phyloP scores from a whole-genome alignment of 352 stramenopile genomes.

The Phytophthora brassicae region DNA sequence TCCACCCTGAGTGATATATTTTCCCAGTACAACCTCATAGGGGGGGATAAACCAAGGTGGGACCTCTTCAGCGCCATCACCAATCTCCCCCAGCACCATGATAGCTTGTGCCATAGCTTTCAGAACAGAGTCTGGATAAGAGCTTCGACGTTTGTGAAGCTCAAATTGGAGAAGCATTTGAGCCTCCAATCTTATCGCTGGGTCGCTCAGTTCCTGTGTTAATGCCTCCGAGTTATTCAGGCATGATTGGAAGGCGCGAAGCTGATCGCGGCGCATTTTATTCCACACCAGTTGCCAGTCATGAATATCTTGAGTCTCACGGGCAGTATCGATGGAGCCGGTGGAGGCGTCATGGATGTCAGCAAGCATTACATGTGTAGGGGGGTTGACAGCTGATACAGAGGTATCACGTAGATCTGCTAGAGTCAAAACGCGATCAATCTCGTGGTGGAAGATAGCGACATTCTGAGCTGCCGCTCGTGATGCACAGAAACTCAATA shows the following conservation, averaged over 20 bases:
- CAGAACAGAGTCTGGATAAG: slow-evolving; percentile 26
- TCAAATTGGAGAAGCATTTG: slow-evolving; percentile 35
- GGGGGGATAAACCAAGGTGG: slow-evolving; percentile 35
- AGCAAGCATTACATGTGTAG: slow-evolving; percentile 13
- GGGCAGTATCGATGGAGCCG: slow-evolving; percentile 8
- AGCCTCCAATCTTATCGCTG: slow-evolving; percentile 15
- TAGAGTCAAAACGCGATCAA: slow-evolving; percentile 25
- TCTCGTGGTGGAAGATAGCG: slow-evolving; percentile 28
- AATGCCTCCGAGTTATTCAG: slow-evolving; percentile 13
- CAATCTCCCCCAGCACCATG: slow-evolving; percentile 9
- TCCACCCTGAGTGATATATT: slow-evolving; percentile 14
- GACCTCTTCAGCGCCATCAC: slow-evolving; percentile 9
- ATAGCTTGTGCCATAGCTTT: slow-evolving; percentile 18
- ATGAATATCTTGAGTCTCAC: slow-evolving; percentile 12
- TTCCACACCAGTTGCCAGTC: slow-evolving; percentile 25
- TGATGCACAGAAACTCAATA: slow-evolving; percentile 24
- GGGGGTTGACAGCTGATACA: background rate
- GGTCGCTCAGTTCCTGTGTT: slow-evolving; percentile 14
- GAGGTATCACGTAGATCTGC: slow-evolving; percentile 10
- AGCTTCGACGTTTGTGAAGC: slow-evolving; percentile 24
- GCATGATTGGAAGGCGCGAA: slow-evolving; percentile 23
- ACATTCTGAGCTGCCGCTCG: slow-evolving; percentile 22
- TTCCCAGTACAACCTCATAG: slow-evolving; percentile 27
- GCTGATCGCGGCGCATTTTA: slow-evolving; percentile 21
- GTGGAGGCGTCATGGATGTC: slow-evolving; percentile 16